Evolutionary conservation across 2,329 filamentous ascomycete species (phyloP), one percentile per base, ranked within the genome.

Genomic region (Plenodomus lindquistii): DNA sequence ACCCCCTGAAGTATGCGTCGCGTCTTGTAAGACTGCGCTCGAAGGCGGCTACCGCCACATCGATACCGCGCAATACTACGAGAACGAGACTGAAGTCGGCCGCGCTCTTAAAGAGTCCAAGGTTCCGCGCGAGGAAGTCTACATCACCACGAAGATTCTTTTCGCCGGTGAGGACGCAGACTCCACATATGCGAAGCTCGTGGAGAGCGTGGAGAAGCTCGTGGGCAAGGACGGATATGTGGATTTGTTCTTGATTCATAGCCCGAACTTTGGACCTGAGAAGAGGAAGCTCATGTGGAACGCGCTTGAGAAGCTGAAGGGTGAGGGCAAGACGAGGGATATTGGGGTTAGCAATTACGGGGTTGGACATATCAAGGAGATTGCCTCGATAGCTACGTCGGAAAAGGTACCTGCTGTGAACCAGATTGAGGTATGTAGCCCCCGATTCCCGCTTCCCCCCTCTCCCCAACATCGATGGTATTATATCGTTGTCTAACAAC

Each of bases 341-440:
- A 89, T 91, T 60, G 87, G 88, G 0, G 86, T 90, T 43, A 88
- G 85, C 67, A 91, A 91, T 63, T 91, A 82, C 60, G 84, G 85
- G 2, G 79, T 85, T 40, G 77, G 79, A 37, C 84, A 89, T 63
- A 81, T 91, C 19, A 82, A 90, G 63, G 84, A 87, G 69, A 78
- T 90, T 75, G 85, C 83, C 68, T 67, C 70, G 21, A 86, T 83
- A 67, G 85, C 85, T n/a, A 31, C 27, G 11, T 31, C 27, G 27
- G 27, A 31, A 8, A 80, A 79, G 39, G 73, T 82, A 2, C 87
- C 87, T n/a, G 80, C 83, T 37, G 84, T 88, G 6, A 89, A 89
- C 64, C 88, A 91, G 69, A 83, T 89, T 54, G 85, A 88, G 80
- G 85, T 86, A 67, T 66, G 77, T 71, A 13, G 10, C 5, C 9